Evolutionary conservation across 2,329 filamentous ascomycete genomes (phyloP), one percentile per base, ranked within the genome.

Genomic region (Amesomyces nigricolor): DNA sequence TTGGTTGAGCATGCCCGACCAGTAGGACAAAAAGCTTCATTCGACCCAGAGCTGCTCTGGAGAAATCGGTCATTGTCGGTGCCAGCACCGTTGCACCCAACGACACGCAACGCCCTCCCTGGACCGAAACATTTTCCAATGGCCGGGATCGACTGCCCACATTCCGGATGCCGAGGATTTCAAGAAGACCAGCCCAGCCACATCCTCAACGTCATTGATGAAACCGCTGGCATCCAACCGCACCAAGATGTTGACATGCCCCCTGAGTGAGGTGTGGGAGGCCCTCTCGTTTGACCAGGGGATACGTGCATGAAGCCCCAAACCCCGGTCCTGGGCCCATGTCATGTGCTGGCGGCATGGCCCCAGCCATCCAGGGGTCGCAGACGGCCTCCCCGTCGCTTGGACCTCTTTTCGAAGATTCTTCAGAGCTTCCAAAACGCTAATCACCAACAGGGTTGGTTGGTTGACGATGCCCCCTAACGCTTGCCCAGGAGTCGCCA

Each of bases 341-440:
- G 32, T 35, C 29, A 48, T 29, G 5, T n/a, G 14, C 6, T 26
- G 22, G 22, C 22, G 19, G 35, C 32, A 17, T 30, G 55, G 49
- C 16, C 46, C 48, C 40, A 35, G n/a, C 19, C 47, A 29, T 47
- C 14, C 14, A 30, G 22, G 26, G 17, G 29, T 6, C 14, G 14
- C 47, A 44, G 29, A 43, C 40, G 51, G 57, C 38, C 30, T 54
- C 38, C 37, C 53, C 56, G 54, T 62, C 57, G 62, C 63, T 63
- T 61, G 57, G 62, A 60, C 63, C 63, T 62, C 58, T 53, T 61
- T 50, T 63, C 47, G 61, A 65, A 64, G 59, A 53, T 65, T 64
- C 63, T 56, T 61, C 56, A 54, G 47, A 62, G 52, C 53, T 63
- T 63, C 62, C 57, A 62, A 64, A 56, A 58, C 55, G 63, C 59